phyloP scores from a whole-genome alignment of 208 protist genomes.

The Endotrypanum monterogeii region DNA sequence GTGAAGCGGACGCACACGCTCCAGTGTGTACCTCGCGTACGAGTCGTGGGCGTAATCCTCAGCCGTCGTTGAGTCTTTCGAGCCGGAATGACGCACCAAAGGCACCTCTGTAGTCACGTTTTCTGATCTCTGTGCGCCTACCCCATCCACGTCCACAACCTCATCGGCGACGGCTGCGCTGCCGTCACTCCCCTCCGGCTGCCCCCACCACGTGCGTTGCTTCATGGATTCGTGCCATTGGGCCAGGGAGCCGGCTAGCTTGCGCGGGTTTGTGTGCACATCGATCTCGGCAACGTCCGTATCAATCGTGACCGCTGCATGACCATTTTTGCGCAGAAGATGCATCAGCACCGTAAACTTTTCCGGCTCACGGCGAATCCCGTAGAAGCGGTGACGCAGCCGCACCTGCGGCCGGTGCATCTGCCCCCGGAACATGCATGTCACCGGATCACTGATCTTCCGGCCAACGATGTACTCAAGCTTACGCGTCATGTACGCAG shows the following conservation, averaged over 20 bases:
- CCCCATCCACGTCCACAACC: neutral
- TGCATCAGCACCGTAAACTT: slow-evolving; percentile 71
- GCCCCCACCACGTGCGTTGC: slow-evolving; percentile 1
- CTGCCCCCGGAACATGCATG: slow-evolving; percentile 56
- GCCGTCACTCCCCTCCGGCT: slow-evolving; percentile 1
- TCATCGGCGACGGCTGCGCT: slow-evolving; percentile 5
- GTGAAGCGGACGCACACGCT: slow-evolving; percentile 61
- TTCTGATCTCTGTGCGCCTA: no score
- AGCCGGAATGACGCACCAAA: neutral
- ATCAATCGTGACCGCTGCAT: slow-evolving; percentile 41
- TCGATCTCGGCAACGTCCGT: slow-evolving; percentile 53
- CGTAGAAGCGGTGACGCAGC: slow-evolving; percentile 72
- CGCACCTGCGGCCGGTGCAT: slow-evolving; percentile 64
- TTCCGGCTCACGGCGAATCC: slow-evolving; percentile 53
- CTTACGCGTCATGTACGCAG: slow-evolving; percentile 78
- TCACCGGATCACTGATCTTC: slow-evolving; percentile 48
- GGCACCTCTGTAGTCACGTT: neutral
- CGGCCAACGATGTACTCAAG: slow-evolving; percentile 71
- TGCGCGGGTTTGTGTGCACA: slow-evolving; percentile 43
- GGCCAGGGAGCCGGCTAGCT: slow-evolving; percentile 51
- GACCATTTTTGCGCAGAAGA: slow-evolving; percentile 66
- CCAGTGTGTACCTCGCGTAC: slow-evolving; percentile 43
- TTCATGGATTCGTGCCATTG: slow-evolving; percentile 33
- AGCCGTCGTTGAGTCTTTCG: neutral
- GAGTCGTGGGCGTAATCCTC: slow-evolving; percentile 40